These are phyloP conservation scores for Paratrimastix pyriformis DNA, from an alignment of 78 protist species.

Conservation along the genomic window DNA sequence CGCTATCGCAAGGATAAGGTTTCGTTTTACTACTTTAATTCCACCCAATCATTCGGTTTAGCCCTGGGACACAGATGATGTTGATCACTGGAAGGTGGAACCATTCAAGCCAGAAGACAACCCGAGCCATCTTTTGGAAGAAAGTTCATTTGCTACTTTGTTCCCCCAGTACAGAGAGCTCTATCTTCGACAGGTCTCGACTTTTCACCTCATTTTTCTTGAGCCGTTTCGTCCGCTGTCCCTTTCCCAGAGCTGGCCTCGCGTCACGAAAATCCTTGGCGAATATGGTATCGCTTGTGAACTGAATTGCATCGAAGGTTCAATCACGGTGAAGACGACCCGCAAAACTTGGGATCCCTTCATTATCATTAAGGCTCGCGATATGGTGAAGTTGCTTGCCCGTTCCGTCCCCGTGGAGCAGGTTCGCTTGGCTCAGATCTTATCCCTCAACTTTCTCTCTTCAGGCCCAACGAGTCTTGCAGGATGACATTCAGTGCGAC, in stretches of 20 bases:
- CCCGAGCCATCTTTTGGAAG: slow-evolving; percentile 34
- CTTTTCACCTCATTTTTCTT: no score
- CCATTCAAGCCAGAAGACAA: slow-evolving; percentile 41
- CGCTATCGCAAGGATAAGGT: no score
- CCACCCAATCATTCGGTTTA: no score
- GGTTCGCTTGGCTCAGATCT: slow-evolving; percentile 9
- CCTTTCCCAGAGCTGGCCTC: slow-evolving; percentile 59
- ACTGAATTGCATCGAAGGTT: slow-evolving; percentile 84
- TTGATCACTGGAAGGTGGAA: slow-evolving; percentile 63
- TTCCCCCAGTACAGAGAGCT: slow-evolving; percentile 83
- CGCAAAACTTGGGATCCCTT: slow-evolving; percentile 92
- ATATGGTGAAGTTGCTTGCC: slow-evolving; percentile 76
- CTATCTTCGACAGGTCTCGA: not conserved
- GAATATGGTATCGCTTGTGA: slow-evolving; percentile 59
- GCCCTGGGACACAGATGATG: slow-evolving; percentile 50
- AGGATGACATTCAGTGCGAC: slow-evolving; percentile 79
- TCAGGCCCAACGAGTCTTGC: slow-evolving; percentile 62
- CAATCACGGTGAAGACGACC: slow-evolving; percentile 90
- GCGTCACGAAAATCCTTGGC: slow-evolving; percentile 46
- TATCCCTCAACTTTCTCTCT: not conserved
- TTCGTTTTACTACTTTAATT: no score
- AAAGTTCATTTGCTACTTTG: slow-evolving; percentile 70
- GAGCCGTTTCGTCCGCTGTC: not conserved
- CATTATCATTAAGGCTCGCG: slow-evolving; percentile 84
- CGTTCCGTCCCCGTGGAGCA: slow-evolving; percentile 75